Evolutionary conservation across 495 filamentous ascomycete species (phyloP), one percentile per base, ranked within the genome.

Genomic region (Neurospora pannonica): DNA sequence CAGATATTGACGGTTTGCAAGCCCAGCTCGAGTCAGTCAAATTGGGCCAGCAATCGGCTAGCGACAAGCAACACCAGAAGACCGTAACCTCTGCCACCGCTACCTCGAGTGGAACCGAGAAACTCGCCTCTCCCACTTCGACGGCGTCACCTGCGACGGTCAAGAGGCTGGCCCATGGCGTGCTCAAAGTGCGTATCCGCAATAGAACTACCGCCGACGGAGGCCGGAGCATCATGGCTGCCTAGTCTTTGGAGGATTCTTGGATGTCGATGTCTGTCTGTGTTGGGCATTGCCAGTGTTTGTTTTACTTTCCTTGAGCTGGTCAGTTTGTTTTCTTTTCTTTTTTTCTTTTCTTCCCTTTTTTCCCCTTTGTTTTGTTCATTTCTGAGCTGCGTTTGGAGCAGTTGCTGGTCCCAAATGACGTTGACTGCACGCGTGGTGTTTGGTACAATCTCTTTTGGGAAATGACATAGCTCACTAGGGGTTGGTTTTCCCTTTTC

Each of bases 131-230:
- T 19, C 28, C 54, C 28, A 31, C 54, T 36, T 34, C 28, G 28
- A 17, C 28, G 13, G 36, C 17, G 40, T n/a, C 34, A 28, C 10
- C 38, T 70, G 48, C 71, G 70, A 71, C 70, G 19, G 77, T 83
- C 39, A 77, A 77, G 77, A 84, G 82, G 43, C 81, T 90, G 4
- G 86, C 81, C 0, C 74, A 81, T 11, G 82, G 83, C 2, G 87
- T 85, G 60, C 48, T 89, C 43, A 90, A 87, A 80, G 77, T 90
- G 21, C 79, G 82, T 24, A 85, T 90, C 34, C 80, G 89, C 24
- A 82, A 84, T 54, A 84, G 89, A 38, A 73, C 87, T 6, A 90
- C 89, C 1, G 77, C 76, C 19, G 90, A 92, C 80, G 89, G 89
- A 1, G 90, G 90, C 0, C 82, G 76, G 77, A 90, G 87, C 73